Percentiles rank a stretch among this genome's conserved stretches.
phyloP scores from a whole-genome alignment of 805 yeast species.

The Sugiyamaella marilandica region DNA sequence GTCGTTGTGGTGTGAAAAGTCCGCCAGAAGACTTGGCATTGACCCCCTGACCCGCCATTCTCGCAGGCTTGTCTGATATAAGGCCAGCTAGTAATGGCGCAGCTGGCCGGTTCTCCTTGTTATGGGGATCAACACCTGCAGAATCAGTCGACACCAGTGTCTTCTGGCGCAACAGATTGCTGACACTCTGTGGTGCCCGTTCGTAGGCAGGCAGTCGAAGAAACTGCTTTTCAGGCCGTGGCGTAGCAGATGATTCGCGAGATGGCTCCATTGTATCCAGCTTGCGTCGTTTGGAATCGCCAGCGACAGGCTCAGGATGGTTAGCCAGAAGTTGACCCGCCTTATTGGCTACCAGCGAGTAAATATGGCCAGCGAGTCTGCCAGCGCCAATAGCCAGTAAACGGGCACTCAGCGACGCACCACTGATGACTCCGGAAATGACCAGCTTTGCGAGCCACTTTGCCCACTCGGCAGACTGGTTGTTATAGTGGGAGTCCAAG shows the following conservation, averaged over 20 bases:
- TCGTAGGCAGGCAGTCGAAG: slow-evolving; percentile 2
- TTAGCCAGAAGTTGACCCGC: too few relatives aligned
- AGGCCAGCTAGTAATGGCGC: background rate
- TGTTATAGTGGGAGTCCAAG: background rate
- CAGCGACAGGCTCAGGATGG: background rate
- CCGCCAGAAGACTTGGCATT: slow-evolving; percentile 7
- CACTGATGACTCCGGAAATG: background rate
- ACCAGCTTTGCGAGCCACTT: background rate
- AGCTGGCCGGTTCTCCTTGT: too few relatives aligned
- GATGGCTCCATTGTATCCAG: background rate
- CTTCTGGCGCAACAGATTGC: background rate
- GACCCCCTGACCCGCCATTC: too few relatives aligned
- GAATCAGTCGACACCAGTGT: too few relatives aligned
- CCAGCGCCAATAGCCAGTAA: background rate
- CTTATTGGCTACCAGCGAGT: background rate
- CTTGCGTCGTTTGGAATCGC: background rate
- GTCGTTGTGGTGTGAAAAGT: slow-evolving; percentile 3
- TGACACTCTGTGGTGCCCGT: background rate
- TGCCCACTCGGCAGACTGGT: background rate
- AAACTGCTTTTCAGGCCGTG: background rate
- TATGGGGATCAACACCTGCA: too few relatives aligned
- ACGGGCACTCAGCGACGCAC: background rate
- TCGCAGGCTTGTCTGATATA: background rate
- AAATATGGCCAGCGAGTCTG: background rate
- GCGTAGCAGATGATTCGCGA: background rate